A percentile compares a stretch with the other conserved stretches of the same genome.
Evolutionary conservation across 2,329 filamentous ascomycete genomes (phyloP).

Genomic region (Cercospora sp.): DNA sequence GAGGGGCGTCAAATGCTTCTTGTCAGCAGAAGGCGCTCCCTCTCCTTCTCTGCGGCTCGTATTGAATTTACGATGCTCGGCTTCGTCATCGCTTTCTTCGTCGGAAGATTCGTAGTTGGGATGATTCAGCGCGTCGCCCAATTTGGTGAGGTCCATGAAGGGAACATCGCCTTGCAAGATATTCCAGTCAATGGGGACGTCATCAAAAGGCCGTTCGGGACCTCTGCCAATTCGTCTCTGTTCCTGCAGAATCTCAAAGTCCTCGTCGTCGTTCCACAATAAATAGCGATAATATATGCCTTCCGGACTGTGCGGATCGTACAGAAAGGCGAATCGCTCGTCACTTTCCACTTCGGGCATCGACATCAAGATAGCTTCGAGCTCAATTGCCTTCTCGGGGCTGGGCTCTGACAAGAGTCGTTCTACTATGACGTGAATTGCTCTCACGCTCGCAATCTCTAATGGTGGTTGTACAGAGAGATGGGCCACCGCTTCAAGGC

Average conservation of each 20-base stretch:
- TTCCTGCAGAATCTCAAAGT: conserved; percentile 49
- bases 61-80: conserved; percentile 46
- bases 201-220: conserved; percentile 59
- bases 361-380: conserved; percentile 90
- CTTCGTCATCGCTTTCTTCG: conserved; percentile 70
- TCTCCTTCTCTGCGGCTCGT: conserved; percentile 43
- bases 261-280: conserved; percentile 61
- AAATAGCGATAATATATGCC: conserved; percentile 93
- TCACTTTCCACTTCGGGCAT: conserved; percentile 78
- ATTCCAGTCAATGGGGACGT: conserved; percentile 75
- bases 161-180: conserved; percentile 70
- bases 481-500: conserved; percentile 25
- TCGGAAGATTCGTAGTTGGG: conserved; percentile 85
- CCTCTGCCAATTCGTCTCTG: conserved; percentile 42
- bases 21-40: conserved; percentile 37
- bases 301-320: conserved; percentile 75
- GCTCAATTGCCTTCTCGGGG: conserved; percentile 64
- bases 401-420: conserved; percentile 65
- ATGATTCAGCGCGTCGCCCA: conserved; percentile 80
- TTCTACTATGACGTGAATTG: conserved; percentile 88
- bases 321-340: conserved; percentile 92
- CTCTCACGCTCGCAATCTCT: conserved; percentile 73
- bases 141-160: conserved; percentile 59
- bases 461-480: conserved; percentile 65
- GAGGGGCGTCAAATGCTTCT: conserved; percentile 73